Percentiles rank a stretch among this genome's conserved stretches.
Evolutionary conservation across 1,139 yeast species (phyloP).

Genomic region (Sugiyamaella japonica): DNA sequence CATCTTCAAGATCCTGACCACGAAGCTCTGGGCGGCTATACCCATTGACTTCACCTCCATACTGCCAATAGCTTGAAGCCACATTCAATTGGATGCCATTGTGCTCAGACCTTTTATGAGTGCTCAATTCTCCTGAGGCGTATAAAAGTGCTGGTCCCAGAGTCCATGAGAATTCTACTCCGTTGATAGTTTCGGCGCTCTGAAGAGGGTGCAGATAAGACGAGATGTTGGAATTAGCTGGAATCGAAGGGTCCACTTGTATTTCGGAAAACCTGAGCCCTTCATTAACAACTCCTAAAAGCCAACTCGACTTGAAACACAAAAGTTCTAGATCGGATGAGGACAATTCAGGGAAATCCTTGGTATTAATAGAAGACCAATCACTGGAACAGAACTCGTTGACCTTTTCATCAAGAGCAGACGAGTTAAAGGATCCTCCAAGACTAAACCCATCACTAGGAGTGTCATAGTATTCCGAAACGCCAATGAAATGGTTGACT

Average conservation of each 20-base stretch:
- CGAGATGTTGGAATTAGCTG: slow-evolving; percentile 21
- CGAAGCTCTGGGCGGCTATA: slow-evolving; percentile 23
- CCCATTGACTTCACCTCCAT: slow-evolving; percentile 30
- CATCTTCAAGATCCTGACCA: slow-evolving; percentile 22
- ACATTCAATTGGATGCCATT: slow-evolving; percentile 51
- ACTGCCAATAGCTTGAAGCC: slow-evolving; percentile 39
- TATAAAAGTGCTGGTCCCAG: slow-evolving; percentile 76
- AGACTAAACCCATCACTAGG: slow-evolving; percentile 49
- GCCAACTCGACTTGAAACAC: slow-evolving; percentile 74
- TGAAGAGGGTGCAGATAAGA: slow-evolving; percentile 51
- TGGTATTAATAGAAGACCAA: slow-evolving; percentile 40
- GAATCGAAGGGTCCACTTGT: slow-evolving; percentile 12
- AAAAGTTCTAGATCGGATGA: slow-evolving; percentile 50
- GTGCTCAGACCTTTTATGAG: slow-evolving; percentile 53
- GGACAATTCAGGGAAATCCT: slow-evolving; percentile 37
- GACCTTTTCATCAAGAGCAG: slow-evolving; percentile 48
- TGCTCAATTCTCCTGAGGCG: slow-evolving; percentile 47
- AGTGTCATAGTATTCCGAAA: slow-evolving; percentile 82
- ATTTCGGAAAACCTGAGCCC: slow-evolving; percentile 66
- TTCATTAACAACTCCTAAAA: slow-evolving; percentile 65
- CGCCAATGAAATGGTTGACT: slow-evolving; percentile 69
- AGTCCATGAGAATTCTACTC: slow-evolving; percentile 78
- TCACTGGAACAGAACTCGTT: slow-evolving; percentile 49
- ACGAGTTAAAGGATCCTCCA: slow-evolving; percentile 44
- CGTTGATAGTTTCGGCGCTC: slow-evolving; percentile 62